Evolutionary conservation across 495 filamentous ascomycete species (phyloP).

Genomic region (Sordaria brevicollis): DNA sequence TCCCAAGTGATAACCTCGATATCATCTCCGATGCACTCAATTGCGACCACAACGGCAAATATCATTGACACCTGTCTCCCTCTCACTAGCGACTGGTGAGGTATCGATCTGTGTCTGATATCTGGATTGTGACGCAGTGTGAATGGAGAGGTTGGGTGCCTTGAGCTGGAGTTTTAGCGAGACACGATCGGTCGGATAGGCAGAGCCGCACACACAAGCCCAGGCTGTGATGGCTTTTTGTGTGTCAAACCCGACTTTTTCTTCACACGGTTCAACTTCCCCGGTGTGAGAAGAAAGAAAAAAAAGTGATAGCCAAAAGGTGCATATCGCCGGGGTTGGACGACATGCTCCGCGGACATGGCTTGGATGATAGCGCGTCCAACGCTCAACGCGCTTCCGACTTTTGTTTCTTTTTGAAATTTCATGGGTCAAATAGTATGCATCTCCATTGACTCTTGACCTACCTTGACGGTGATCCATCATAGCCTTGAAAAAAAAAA

Average conservation of each 20-base stretch:
- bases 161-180: not conserved
- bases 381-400: not conserved
- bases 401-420: not conserved
- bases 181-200: not conserved
- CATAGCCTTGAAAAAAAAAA: constrained; percentile 2
- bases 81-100: not conserved
- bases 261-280: not conserved
- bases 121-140: not conserved
- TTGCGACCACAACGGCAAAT: not conserved
- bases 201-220: not conserved
- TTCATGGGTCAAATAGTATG: not conserved
- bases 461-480: not conserved
- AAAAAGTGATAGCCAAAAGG: not conserved
- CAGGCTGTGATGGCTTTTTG: not conserved
- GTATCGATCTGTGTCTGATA: not conserved
- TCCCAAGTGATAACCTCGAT: not conserved
- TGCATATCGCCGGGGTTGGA: not conserved
- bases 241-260: not conserved
- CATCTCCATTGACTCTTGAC: not conserved
- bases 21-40: no score
- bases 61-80: not conserved
- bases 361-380: not conserved
- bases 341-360: not conserved
- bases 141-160: not conserved
- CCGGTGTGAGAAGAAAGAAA: not conserved